phyloP scores from a whole-genome alignment of 78 protist species.

The Dictyostelium citrinum region DNA sequence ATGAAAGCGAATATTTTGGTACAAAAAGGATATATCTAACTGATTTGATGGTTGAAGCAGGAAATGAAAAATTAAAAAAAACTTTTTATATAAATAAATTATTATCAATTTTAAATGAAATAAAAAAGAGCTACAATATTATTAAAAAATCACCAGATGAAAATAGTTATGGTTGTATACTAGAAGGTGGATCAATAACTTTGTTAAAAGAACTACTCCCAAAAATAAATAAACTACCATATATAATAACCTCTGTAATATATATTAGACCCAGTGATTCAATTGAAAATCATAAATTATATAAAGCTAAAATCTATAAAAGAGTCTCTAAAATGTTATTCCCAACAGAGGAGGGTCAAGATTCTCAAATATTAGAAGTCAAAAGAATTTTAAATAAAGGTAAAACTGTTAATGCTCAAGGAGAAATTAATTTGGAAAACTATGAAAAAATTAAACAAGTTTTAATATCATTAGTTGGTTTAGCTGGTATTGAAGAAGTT shows the following conservation, averaged over 20 bases:
- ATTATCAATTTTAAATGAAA: neutral
- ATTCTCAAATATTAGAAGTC: neutral
- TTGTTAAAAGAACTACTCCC: neutral
- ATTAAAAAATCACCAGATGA: too few relatives aligned
- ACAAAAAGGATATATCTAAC: neutral
- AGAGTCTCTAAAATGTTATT: neutral
- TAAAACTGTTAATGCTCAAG: neutral
- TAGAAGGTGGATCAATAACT: neutral
- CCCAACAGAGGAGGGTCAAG: neutral
- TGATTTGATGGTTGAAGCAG: neutral
- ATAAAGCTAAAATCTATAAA: neutral
- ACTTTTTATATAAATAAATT: neutral
- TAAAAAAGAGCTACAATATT: neutral
- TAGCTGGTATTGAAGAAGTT: neutral
- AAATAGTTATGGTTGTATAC: neutral
- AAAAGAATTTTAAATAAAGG: neutral
- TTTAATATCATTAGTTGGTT: neutral
- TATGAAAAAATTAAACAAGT: neutral
- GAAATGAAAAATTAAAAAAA: neutral
- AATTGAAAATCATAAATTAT: neutral
- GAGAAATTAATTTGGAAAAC: neutral
- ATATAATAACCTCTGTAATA: neutral
- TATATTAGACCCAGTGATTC: neutral
- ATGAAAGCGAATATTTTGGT: neutral
- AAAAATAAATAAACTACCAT: neutral